phyloP scores from a whole-genome alignment of 306 rosid species.

The Hippophae rhamnoides region DNA sequence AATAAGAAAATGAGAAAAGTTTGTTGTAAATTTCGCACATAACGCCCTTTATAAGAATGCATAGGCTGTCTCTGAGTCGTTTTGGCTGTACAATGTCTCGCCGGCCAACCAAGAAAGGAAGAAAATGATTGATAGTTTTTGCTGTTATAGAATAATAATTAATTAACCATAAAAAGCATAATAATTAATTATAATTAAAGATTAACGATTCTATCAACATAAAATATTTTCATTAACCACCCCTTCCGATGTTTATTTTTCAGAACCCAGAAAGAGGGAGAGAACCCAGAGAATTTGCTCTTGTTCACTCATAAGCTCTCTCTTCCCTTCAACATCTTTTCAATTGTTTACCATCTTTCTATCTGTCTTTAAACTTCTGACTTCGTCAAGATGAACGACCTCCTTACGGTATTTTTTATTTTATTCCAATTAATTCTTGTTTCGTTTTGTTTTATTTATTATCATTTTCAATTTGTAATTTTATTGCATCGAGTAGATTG shows the following conservation, averaged over 20 bases:
- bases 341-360: background rate
- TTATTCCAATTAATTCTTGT: constrained; percentile 2
- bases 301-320: constrained; percentile 3
- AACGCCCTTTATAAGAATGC: constrained; percentile 16
- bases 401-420: constrained; percentile 56
- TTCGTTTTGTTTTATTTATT: background rate
- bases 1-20: background rate
- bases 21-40: constrained; percentile 1
- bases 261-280: background rate
- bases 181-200: too few species aligned
- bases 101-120: constrained; percentile 34
- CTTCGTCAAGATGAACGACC: constrained; percentile 72
- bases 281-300: background rate
- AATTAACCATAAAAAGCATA: too few species aligned
- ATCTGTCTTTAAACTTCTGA: constrained; percentile 3
- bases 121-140: too few species aligned
- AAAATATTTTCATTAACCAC: background rate
- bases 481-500: too few species aligned
- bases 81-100: constrained; percentile 18
- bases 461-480: constrained; percentile 4
- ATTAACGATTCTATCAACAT: background rate
- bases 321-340: constrained; percentile 3
- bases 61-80: constrained; percentile 29
- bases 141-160: too few species aligned
- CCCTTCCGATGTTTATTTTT: background rate